A percentile compares a stretch with the other conserved stretches of the same genome.
phyloP scores from a whole-genome alignment of 2,329 filamentous ascomycete species.

The Colletotrichum destructivum region DNA sequence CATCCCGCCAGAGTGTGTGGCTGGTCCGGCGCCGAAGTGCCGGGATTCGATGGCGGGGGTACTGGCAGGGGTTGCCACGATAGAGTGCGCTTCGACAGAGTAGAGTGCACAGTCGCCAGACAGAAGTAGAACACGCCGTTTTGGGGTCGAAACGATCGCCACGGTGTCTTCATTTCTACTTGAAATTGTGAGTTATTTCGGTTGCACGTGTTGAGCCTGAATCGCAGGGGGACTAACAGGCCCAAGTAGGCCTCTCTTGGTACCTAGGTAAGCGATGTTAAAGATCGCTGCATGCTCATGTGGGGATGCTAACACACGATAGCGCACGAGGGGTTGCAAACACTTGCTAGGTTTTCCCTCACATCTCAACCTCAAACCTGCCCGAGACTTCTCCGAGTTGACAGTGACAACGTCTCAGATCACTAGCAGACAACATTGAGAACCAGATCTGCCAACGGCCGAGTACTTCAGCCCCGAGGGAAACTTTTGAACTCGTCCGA shows the following conservation, averaged over 20 bases:
- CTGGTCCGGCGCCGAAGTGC: slow-evolving; percentile 25
- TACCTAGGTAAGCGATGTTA: slow-evolving; percentile 16
- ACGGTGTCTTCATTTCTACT: background rate
- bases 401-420: background rate
- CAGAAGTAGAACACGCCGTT: background rate
- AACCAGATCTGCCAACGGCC: background rate
- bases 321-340: slow-evolving; percentile 25
- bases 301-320: slow-evolving; percentile 3
- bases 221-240: no score
- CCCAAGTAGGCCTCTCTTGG: no score
- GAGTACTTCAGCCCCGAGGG: background rate
- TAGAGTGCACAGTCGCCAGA: no score
- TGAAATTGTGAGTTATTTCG: no score
- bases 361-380: slow-evolving; percentile 21
- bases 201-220: background rate
- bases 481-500: background rate
- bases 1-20: slow-evolving; percentile 22
- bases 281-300: background rate
- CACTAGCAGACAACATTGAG: background rate
- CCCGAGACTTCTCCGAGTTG: slow-evolving; percentile 17
- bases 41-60: slow-evolving; percentile 21
- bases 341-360: slow-evolving; percentile 4
- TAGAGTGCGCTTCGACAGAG: background rate
- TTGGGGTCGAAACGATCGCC: no score
- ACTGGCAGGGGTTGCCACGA: background rate